A percentile compares a stretch with the other conserved stretches of the same genome.
Conservation (phyloP, 768 basidiomycete genomes). For the Podaxis sp. region DNA sequence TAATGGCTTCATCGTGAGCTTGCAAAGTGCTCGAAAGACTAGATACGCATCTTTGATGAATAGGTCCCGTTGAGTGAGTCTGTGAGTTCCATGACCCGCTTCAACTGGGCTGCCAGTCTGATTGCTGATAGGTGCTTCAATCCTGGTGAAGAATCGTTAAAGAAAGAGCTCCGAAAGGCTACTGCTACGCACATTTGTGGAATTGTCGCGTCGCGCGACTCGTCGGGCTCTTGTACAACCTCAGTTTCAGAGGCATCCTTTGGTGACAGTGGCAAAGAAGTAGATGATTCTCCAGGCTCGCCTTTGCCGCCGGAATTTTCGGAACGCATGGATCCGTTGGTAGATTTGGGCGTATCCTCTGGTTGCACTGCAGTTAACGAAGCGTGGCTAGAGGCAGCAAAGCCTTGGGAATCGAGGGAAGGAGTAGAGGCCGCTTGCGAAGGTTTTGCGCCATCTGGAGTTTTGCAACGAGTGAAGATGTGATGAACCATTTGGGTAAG, state of each 20-base stretch:
- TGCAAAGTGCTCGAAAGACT: slow-evolving; percentile 95
- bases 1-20: slow-evolving; percentile 96
- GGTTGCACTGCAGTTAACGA: not conserved
- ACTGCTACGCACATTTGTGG: not conserved
- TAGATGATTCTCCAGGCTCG: slow-evolving; percentile 7
- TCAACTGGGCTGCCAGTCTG: slow-evolving; percentile 31
- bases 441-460: slow-evolving; percentile 26
- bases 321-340: not conserved
- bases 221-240: not conserved
- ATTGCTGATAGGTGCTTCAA: not conserved
- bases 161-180: not conserved
- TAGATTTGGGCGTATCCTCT: not conserved
- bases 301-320: not conserved
- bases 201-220: not conserved
- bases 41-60: slow-evolving; percentile 98
- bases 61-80: slow-evolving; percentile 77
- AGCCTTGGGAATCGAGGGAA: slow-evolving; percentile 1
- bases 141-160: slow-evolving; percentile 10
- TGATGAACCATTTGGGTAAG: slow-evolving; percentile 98
- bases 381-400: slow-evolving; percentile 5
- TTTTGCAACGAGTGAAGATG: slow-evolving; percentile 81
- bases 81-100: slow-evolving; percentile 32
- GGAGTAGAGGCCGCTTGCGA: not conserved
- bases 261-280: slow-evolving; percentile 7
- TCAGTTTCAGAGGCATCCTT: not conserved